phyloP scores from a whole-genome alignment of 192 early-diverging fungal species.

The Dissophora ornata region DNA sequence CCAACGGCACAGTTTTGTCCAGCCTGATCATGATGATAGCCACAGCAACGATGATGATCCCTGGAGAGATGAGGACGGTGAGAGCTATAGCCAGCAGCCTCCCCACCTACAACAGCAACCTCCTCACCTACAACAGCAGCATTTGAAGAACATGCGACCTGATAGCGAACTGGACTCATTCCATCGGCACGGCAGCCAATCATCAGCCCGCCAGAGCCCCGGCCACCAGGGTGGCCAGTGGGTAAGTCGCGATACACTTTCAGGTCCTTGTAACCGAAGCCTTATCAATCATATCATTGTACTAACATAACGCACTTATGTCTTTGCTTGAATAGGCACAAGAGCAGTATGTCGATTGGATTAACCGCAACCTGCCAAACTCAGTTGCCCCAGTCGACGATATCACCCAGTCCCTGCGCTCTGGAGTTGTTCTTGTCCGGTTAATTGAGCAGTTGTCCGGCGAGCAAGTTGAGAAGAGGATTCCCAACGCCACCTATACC shows the following conservation, averaged over 20 bases:
- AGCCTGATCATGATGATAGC: slow-evolving; percentile 16
- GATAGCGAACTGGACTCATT: slow-evolving; percentile 43
- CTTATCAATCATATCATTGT: too few relatives aligned
- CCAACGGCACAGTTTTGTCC: slow-evolving; percentile 45
- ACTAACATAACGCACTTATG: too few relatives aligned
- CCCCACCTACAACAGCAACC: neutral
- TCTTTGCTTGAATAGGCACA: slow-evolving; percentile 30
- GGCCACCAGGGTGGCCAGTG: neutral
- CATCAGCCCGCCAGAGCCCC: neutral
- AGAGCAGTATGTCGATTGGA: slow-evolving; percentile 60
- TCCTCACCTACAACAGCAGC: slow-evolving; percentile 13
- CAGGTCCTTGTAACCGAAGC: too few relatives aligned
- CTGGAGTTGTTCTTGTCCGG: slow-evolving; percentile 60
- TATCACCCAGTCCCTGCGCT: slow-evolving; percentile 58
- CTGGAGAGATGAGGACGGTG: slow-evolving; percentile 53
- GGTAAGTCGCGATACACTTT: too few relatives aligned
- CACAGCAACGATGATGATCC: slow-evolving; percentile 37
- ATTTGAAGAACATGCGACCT: slow-evolving; percentile 24
- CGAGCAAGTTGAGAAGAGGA: slow-evolving; percentile 58
- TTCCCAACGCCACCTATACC: slow-evolving; percentile 59
- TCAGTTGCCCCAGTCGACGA: slow-evolving; percentile 53
- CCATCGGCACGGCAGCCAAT: neutral
- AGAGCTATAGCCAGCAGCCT: slow-evolving; percentile 26
- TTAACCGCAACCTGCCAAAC: slow-evolving; percentile 57
- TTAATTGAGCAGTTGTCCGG: slow-evolving; percentile 60